phyloP scores from a whole-genome alignment of 2,329 filamentous ascomycete species.

The Microcyclospora pomicola region DNA sequence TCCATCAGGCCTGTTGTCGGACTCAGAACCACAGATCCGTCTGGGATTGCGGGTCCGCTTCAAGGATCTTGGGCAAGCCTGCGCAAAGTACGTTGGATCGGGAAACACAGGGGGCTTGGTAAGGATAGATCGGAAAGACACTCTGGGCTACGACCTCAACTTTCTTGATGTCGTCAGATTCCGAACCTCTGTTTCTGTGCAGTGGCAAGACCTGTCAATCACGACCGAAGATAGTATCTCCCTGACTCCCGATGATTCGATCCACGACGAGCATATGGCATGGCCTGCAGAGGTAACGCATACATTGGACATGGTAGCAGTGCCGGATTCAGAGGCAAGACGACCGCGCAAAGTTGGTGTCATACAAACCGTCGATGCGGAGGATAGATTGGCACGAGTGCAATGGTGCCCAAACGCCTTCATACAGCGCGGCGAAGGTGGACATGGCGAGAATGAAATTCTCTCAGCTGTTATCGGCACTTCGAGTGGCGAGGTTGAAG shows the following conservation, averaged over 20 bases:
- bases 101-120: conserved; percentile 28
- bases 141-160: conserved; percentile 45
- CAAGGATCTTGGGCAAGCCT: conserved; percentile 37
- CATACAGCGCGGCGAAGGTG: conserved; percentile 34
- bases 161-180: conserved; percentile 39
- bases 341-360: conserved; percentile 39
- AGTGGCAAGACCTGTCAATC: conserved; percentile 45
- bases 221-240: conserved; percentile 33
- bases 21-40: conserved; percentile 20
- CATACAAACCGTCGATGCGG: conserved; percentile 41
- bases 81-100: conserved; percentile 36
- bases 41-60: conserved; percentile 35
- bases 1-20: conserved; percentile 15
- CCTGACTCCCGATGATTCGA: conserved; percentile 36
- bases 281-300: conserved; percentile 41
- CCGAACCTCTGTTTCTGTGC: conserved; percentile 37
- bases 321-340: conserved; percentile 7
- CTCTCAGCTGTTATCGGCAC: conserved; percentile 9
- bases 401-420: conserved; percentile 42
- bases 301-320: conserved; percentile 10
- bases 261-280: conserved; percentile 42
- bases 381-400: conserved; percentile 42
- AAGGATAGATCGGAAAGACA: conserved; percentile 33
- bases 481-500: conserved; percentile 24
- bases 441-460: conserved; percentile 22